Base-by-base conservation (phyloP, 345 rosid species). In the Conringia planisiliqua region DNA sequence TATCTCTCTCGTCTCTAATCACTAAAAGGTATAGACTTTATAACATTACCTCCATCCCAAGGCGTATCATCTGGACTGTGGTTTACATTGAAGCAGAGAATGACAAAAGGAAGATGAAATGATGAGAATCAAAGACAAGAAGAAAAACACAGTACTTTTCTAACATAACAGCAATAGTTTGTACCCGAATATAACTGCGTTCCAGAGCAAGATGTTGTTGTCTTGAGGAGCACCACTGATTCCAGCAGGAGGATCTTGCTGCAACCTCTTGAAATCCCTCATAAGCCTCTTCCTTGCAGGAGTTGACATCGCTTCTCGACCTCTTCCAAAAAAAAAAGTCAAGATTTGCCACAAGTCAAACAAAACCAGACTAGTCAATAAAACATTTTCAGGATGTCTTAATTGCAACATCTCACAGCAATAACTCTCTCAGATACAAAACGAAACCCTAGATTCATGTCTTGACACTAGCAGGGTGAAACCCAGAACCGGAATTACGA, bases 231-330 rank as follows among this genome's bases (percentile, higher is more conserved):
- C 39, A 56, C 61, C 61, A 56, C 61, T 56, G 61, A 56, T 56
- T n/a, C 61, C 61, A 30, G 61, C 61, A 30, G 89, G 89, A 72
- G 87, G 87, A 62, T 85, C 89, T 55, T 85, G 89, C 51, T 82
- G 87, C 81, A 85, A 68, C 80, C 89, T 80, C 80, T 80, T 85
- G 76, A 85, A 85, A 73, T 85, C 89, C 68, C 89, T 85, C 89
- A 83, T 83, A 74, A 85, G 76, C 57, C 87, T 85, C 83, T 85
- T 85, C 81, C 85, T 85, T 24, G 89, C 71, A 16, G 89, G 87
- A 61, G 87, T 83, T 11, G 87, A 82, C 89, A 85, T 85, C 68
- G 10, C 18, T 3, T 13, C 20, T 56, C 61, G 16, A 40, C 30
- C 29, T 20, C 59, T 56, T 29, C 0, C 0, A 51, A 11, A 4